Base-by-base conservation (phyloP, 139 green algal species). In the Micromonas commoda region DNA sequence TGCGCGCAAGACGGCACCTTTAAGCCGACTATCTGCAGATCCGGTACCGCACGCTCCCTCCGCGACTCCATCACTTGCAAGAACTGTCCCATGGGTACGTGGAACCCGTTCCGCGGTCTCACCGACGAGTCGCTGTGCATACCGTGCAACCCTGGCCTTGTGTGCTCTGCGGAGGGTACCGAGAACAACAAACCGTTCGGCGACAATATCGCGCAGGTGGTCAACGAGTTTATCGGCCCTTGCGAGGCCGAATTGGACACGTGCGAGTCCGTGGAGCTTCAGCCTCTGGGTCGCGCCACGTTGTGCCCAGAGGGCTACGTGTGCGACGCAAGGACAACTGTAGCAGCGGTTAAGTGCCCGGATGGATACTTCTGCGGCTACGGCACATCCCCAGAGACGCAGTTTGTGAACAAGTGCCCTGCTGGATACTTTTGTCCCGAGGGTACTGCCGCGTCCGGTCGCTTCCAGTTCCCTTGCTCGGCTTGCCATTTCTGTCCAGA, bases 111-210 rank as follows among this genome's bases (percentile, higher is more conserved):
- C 28, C 26, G 21, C 5, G 73, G 54, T 23, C 29, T 79, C 5
- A 79, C 73, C 3, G 73, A 71, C 21, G 54, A 57, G 23, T 54
- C 31, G 20, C 28, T 72, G 23, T 79, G 73, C 73, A 72, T 71
- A 3, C 73, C 73, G 6, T 79, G 73, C 73, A 79, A 79, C 33
- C 54, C 73, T 28, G 73, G 73, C 5, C 33, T 35, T 28, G 73
- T 79, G 28, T 79, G 73, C 33, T 23, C 28, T 24, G n/a, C 33
- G 3, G 73, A 79, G 33, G 73, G 73, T 31, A 79, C 24, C 9
- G 6, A 31, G 19, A 79, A 79, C 73, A 79, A 79, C 54, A 79
- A 79, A 21, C 73, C 73, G 26, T 76, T 76, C 69, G 69, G 69
- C 34, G 69, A 76, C 35, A 63, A 76, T 28, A 3, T 60, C 35